These are phyloP conservation scores for Irineochytrium annulatum DNA, from an alignment of 192 early-diverging fungal species.

Conservation along the genomic window DNA sequence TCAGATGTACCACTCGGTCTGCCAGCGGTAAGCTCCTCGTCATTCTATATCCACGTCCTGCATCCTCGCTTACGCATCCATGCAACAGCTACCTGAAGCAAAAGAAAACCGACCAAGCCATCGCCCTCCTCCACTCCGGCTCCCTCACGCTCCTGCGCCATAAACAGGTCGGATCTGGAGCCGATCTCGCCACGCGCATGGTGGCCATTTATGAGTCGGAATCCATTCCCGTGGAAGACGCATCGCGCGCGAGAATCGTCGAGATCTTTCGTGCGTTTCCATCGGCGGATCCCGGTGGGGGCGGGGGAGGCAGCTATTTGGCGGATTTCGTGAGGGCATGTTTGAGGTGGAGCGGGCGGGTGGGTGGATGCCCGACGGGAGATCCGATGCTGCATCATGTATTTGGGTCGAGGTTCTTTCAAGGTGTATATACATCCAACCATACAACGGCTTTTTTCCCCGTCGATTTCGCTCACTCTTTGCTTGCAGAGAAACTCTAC, in stretches of 20 bases:
- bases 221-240: slow-evolving; percentile 63
- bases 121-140: slow-evolving; percentile 77
- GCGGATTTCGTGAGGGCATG: background rate
- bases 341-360: background rate
- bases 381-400: slow-evolving; percentile 74
- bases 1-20: slow-evolving; percentile 94
- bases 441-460: slow-evolving; percentile 39
- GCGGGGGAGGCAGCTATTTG: background rate
- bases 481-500: slow-evolving; percentile 59
- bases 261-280: background rate
- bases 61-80: background rate
- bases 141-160: slow-evolving; percentile 70
- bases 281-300: slow-evolving; percentile 36
- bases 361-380: slow-evolving; percentile 37
- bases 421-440: slow-evolving; percentile 41
- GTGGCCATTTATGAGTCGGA: slow-evolving; percentile 75
- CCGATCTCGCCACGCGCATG: slow-evolving; percentile 78
- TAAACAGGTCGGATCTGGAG: slow-evolving; percentile 76
- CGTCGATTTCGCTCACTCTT: slow-evolving; percentile 20
- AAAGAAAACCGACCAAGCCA: slow-evolving; percentile 69
- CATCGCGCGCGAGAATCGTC: slow-evolving; percentile 52
- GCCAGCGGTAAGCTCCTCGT: slow-evolving; percentile 52
- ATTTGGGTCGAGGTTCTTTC: slow-evolving; percentile 63
- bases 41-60: background rate
- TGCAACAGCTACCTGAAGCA: slow-evolving; percentile 76